These are phyloP conservation scores for Trichoderma erinaceum DNA, from an alignment of 495 filamentous ascomycete genomes.

Conservation along the genomic window DNA sequence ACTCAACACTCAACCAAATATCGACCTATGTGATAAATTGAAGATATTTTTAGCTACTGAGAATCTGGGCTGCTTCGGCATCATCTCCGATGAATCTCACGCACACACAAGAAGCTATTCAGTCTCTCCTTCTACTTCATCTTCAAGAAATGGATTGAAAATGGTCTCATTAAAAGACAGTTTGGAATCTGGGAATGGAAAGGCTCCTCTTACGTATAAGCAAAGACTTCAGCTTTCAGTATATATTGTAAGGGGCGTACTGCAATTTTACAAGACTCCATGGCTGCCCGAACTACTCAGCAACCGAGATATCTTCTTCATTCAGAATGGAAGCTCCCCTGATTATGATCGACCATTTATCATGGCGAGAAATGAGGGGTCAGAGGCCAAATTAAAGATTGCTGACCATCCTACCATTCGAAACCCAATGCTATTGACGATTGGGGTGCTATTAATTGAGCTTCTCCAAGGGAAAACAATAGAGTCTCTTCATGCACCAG, in stretches of 20 bases:
- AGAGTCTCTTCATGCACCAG: slow-evolving; percentile 13
- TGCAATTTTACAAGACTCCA: slow-evolving; percentile 27
- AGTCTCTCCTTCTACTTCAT: background rate
- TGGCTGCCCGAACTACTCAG: slow-evolving; percentile 22
- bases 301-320: slow-evolving; percentile 25
- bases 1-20: background rate
- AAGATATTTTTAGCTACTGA: background rate
- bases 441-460: slow-evolving; percentile 23
- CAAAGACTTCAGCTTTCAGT: slow-evolving; percentile 2
- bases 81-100: background rate
- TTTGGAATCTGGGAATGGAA: background rate
- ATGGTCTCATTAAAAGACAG: background rate
- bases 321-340: slow-evolving; percentile 5
- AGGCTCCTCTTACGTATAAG: background rate
- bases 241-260: slow-evolving; percentile 24
- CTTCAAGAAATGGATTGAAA: background rate
- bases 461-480: slow-evolving; percentile 18
- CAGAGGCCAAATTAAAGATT: background rate
- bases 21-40: background rate
- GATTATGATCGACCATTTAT: background rate
- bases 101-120: background rate
- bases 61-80: background rate
- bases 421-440: slow-evolving; percentile 15
- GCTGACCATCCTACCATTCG: background rate
- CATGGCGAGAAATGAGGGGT: background rate